Evolutionary conservation across 805 yeast species (phyloP).

Genomic region (Metschnikowia reukaufii): DNA sequence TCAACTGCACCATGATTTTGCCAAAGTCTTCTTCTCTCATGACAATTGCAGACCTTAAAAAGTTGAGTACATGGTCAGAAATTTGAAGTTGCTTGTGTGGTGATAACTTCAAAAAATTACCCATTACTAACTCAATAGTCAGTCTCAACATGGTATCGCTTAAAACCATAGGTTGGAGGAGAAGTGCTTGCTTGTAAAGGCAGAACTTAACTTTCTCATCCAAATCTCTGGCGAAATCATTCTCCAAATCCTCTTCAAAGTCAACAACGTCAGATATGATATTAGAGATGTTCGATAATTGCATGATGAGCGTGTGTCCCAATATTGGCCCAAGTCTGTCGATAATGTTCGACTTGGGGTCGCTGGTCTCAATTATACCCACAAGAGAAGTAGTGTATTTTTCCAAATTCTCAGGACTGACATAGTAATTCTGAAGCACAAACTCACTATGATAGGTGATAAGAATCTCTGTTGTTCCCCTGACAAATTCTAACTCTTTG

Average conservation of each 20-base stretch:
- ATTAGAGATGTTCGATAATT: conserved; percentile 26
- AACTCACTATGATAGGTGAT: conserved; percentile 31
- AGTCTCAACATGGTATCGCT: conserved; percentile 33
- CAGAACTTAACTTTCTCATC: conserved; percentile 28
- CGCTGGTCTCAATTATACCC: conserved; percentile 31
- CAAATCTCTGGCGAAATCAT: conserved; percentile 13
- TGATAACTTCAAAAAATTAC: conserved; percentile 24
- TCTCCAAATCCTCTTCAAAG: conserved; percentile 14
- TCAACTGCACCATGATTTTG: conserved; percentile 17
- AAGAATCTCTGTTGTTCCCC: conserved; percentile 27
- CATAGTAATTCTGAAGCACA: conserved; percentile 27
- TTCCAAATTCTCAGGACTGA: conserved; percentile 25
- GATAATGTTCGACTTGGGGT: neutral
- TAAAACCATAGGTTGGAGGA: conserved; percentile 33
- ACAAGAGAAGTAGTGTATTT: conserved; percentile 30
- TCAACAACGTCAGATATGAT: conserved; percentile 11
- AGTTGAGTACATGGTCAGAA: conserved; percentile 33
- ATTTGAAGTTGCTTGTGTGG: conserved; percentile 19
- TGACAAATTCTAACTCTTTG: conserved; percentile 32
- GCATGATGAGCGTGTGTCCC: conserved; percentile 30
- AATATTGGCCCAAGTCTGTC: conserved; percentile 14
- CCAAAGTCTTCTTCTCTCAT: conserved; percentile 30
- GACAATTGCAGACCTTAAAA: conserved; percentile 35
- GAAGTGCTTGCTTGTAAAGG: conserved; percentile 33
- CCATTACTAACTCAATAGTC: conserved; percentile 35